Evolutionary conservation across 306 rosid genomes (phyloP), one percentile per base, ranked within the genome.

Genomic region (Pyrus communis): DNA sequence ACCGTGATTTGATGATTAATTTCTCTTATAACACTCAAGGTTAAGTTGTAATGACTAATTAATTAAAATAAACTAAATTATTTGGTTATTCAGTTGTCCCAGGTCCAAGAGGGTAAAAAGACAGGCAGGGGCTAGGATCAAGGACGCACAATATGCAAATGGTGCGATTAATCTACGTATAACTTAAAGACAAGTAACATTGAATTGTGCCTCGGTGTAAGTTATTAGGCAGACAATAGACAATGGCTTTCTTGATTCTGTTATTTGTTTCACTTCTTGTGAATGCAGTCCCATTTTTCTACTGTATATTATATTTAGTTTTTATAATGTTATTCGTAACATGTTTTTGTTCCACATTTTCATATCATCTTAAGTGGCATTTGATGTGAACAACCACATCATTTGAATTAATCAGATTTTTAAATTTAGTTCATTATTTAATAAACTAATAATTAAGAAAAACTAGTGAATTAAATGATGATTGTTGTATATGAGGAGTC

Each of bases 121-220:
- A 17, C 73, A 58, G 59, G 11, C 33, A 65, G 77, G 70, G 65
- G 76, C 67, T 69, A 70, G 85, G 82, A 89, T 83, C 88, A 84
- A 82, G 79, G 89, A 72, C 70, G 81, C 86, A 85, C 12, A 33
- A 79, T 67, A 79, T 85, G 81, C 78, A 81, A 80, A 79, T 75
- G 49, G 55, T 77, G 77, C 51, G 51, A 69, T 77, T 64, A 15
- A 31, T 31, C 13, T 18, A 17, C 45, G 14, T 60, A 75, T 45
- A 70, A 78, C 73, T 67, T 75, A 73, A 83, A 60, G 92, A 89
- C 92, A 86, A 49, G 79, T 76, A 80, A 67, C 79, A 75, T 74
- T 33, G 60, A 80, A 83, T 85, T 75, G 59, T 85, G 45, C 55
- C 88, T 87, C 82, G 93, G 68, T 81, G 1, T 25, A 74, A 78